Percentiles rank a stretch among this genome's conserved stretches.
These are phyloP conservation scores for Halophytophthora polymorphica DNA, from an alignment of 352 stramenopile genomes.

Conservation along the genomic window DNA sequence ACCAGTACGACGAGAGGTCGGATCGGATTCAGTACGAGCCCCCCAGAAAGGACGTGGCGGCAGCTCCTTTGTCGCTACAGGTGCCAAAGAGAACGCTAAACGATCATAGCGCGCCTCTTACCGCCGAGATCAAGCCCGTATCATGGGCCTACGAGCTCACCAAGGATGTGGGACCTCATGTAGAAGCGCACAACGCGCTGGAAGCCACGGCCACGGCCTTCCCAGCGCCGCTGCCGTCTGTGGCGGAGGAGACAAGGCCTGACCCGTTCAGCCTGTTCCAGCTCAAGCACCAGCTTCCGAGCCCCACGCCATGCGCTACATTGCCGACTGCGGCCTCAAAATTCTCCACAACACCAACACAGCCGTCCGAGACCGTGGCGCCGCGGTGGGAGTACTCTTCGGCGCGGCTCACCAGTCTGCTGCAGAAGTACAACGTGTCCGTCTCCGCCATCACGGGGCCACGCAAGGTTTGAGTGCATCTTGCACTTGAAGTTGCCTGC, in stretches of 20 bases:
- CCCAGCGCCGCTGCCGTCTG: slow-evolving; percentile 9
- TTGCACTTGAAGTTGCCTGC: slow-evolving; percentile 11
- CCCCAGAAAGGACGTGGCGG: neutral
- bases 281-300: slow-evolving; percentile 24
- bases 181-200: slow-evolving; percentile 5
- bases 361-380: neutral
- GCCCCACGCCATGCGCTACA: slow-evolving; percentile 4
- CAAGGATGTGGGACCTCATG: slow-evolving; percentile 29
- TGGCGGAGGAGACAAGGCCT: slow-evolving; percentile 20
- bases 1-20: slow-evolving; percentile 27
- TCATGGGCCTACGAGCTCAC: slow-evolving; percentile 51
- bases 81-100: neutral
- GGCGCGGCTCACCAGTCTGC: slow-evolving; percentile 48
- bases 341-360: neutral
- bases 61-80: slow-evolving; percentile 6
- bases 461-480: slow-evolving; percentile 8
- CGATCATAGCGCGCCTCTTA: slow-evolving; percentile 28
- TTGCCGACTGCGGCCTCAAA: slow-evolving; percentile 2
- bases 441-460: slow-evolving; percentile 19
- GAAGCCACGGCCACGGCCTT: slow-evolving; percentile 8
- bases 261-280: slow-evolving; percentile 19
- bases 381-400: slow-evolving; percentile 51
- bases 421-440: slow-evolving; percentile 71
- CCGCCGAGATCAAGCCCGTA: slow-evolving; percentile 59
- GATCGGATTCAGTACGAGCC: neutral